Evolutionary conservation across 2,329 filamentous ascomycete species (phyloP), one percentile per base, ranked within the genome.

Genomic region (Fusarium poae): DNA sequence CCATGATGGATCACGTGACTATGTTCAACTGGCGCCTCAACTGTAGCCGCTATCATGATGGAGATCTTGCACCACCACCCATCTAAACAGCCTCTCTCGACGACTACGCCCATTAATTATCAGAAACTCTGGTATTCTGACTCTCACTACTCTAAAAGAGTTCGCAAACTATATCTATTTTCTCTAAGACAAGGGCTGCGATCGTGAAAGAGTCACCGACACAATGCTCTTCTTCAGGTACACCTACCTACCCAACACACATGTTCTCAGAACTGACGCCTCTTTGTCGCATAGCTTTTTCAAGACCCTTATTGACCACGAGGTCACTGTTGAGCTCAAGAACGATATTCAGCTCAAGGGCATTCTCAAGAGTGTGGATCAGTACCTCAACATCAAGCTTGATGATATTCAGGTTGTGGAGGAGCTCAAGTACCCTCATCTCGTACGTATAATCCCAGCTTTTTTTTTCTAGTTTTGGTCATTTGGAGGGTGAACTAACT

Each of bases 381-480:
- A 98, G 84, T 99, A 97, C 82, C 89, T 99, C 77, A 99, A 99
- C 83, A 97, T 99, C 83, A 98, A 98, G 85, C 89, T 99, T 51
- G 96, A 99, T 77, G 93, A 97, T 77, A 97, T 98, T 65, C 87
- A 90, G 68, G 95, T 98, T 32, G 87, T 97, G 27, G 94, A 99
- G 72, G 93, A 98, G 82, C 83, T 96, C 77, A 94, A 94, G 81
- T 98, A 97, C 79, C 96, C 96, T 51, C 96, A 99, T 81, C 82
- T 99, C 80, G 92, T 95, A n/a, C 37, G 84, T 77, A 5, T 76
- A 10, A n/a, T 12, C 23, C 8, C 35, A 9, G 9, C 6, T 32
- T 8, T 34, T 18, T 18, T 8, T 18, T 9, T 32, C 16, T 7
- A 34, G 16, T 18, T 3, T 18, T 9, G 27, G 27, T 27, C 27